Evolutionary conservation across 495 filamentous ascomycete species (phyloP).

Genomic region (Penicillium canariense): DNA sequence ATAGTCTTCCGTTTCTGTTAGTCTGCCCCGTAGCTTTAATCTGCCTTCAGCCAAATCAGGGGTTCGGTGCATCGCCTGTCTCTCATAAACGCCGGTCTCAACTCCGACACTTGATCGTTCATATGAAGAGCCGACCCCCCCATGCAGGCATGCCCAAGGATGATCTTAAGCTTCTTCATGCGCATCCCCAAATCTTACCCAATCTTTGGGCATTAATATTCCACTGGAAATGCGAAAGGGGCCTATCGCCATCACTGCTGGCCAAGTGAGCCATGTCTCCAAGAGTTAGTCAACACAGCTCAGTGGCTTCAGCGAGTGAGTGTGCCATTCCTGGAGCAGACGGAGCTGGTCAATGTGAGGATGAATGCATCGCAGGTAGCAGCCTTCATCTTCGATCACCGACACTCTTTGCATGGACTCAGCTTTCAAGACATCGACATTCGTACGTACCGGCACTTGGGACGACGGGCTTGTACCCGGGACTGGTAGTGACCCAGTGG

Average conservation of each 20-base stretch:
- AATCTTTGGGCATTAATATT: constrained; percentile 63
- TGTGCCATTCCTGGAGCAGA: constrained; percentile 57
- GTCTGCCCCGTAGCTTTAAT: constrained; percentile 68
- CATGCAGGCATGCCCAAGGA: constrained; percentile 54
- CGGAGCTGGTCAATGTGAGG: constrained; percentile 64
- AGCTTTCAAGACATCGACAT: constrained; percentile 70
- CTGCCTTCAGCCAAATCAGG: constrained; percentile 64
- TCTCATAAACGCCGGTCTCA: constrained; percentile 66
- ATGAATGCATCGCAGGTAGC: constrained; percentile 67
- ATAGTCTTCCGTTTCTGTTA: constrained; percentile 60
- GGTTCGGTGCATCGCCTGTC: constrained; percentile 64
- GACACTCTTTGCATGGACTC: constrained; percentile 62
- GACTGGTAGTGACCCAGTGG: constrained; percentile 53
- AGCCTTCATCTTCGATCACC: constrained; percentile 58
- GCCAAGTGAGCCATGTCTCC: constrained; percentile 27
- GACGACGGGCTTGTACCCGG: constrained; percentile 71
- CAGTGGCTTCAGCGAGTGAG: constrained; percentile 41
- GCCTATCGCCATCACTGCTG: constrained; percentile 64
- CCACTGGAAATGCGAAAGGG: constrained; percentile 66
- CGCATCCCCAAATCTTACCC: constrained; percentile 66
- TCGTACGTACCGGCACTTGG: constrained; percentile 65
- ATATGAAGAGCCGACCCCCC: constrained; percentile 63
- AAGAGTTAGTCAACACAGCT: not conserved
- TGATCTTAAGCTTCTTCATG: constrained; percentile 72
- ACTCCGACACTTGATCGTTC: constrained; percentile 64